Evolutionary conservation across 768 basidiomycete genomes (phyloP).

Genomic region (Cyathus striatus): DNA sequence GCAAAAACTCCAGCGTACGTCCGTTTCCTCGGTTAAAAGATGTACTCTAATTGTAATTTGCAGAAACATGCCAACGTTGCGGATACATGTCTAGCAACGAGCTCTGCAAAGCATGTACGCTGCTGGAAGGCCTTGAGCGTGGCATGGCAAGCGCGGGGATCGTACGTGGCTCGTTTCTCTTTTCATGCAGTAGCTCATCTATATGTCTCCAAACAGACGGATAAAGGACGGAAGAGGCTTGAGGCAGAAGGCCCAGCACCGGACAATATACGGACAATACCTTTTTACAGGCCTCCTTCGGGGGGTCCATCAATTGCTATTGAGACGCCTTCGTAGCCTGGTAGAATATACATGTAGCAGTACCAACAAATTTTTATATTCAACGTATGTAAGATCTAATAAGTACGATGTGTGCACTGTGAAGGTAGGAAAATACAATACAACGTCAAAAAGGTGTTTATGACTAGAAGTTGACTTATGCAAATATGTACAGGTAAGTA

Average conservation of each 20-base stretch:
- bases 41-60: conserved; percentile 1
- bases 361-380: no score
- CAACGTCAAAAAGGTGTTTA: no score
- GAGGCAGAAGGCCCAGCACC: conserved; percentile 55
- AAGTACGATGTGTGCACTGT: no score
- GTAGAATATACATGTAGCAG: no score
- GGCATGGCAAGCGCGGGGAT: conserved; percentile 65
- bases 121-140: conserved; percentile 86
- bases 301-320: conserved; percentile 35
- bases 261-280: conserved; percentile 72
- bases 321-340: conserved; percentile 31
- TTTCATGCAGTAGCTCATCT: conserved; percentile 1
- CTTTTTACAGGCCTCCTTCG: conserved; percentile 53
- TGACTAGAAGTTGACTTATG: no score
- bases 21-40: not conserved
- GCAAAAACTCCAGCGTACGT: conserved; percentile 82
- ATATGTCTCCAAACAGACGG: conserved; percentile 41
- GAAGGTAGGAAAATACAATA: no score
- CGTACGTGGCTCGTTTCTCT: conserved; percentile 33
- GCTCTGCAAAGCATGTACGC: conserved; percentile 92
- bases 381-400: no score
- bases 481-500: no score
- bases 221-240: conserved; percentile 60
- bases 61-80: conserved; percentile 89
- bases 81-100: conserved; percentile 96